These are phyloP conservation scores for Terfezia claveryi DNA, from an alignment of 495 filamentous ascomycete genomes.

Conservation along the genomic window DNA sequence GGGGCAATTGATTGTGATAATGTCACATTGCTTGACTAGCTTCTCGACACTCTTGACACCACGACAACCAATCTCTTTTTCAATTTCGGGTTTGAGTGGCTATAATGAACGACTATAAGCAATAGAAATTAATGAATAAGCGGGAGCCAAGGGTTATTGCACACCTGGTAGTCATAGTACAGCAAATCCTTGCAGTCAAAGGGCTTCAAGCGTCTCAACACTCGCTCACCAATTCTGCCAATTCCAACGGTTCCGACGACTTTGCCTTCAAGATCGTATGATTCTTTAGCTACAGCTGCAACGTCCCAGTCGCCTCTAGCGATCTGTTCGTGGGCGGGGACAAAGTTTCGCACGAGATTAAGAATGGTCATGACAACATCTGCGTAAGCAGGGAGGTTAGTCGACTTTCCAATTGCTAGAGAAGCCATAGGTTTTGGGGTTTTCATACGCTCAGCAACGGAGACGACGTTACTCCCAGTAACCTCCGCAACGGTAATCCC, in stretches of 20 bases:
- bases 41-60: constrained; percentile 77
- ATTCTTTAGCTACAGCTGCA: constrained; percentile 86
- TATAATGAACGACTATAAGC: neutral
- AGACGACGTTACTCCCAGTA: constrained; percentile 81
- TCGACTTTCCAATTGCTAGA: neutral
- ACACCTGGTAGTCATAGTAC: constrained; percentile 86
- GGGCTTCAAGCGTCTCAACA: constrained; percentile 76
- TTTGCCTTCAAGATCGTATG: constrained; percentile 93
- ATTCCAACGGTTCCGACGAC: constrained; percentile 95
- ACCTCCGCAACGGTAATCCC: constrained; percentile 94
- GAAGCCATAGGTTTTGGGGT: neutral
- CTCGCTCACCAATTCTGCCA: constrained; percentile 94
- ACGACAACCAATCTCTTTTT: constrained; percentile 91
- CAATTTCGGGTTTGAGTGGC: constrained; percentile 60
- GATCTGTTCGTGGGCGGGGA: constrained; percentile 90
- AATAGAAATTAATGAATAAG: neutral
- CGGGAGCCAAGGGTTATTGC: constrained; percentile 1
- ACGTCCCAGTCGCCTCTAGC: constrained; percentile 80
- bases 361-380: constrained; percentile 98
- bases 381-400: constrained; percentile 19
- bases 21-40: constrained; percentile 85
- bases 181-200: constrained; percentile 99
- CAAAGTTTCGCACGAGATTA: constrained; percentile 86
- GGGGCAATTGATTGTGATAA: constrained; percentile 98
- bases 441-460: constrained; percentile 46